Evolutionary conservation across 371 early-diverging fungal species (phyloP).

Genomic region (Blakeslea trispora): DNA sequence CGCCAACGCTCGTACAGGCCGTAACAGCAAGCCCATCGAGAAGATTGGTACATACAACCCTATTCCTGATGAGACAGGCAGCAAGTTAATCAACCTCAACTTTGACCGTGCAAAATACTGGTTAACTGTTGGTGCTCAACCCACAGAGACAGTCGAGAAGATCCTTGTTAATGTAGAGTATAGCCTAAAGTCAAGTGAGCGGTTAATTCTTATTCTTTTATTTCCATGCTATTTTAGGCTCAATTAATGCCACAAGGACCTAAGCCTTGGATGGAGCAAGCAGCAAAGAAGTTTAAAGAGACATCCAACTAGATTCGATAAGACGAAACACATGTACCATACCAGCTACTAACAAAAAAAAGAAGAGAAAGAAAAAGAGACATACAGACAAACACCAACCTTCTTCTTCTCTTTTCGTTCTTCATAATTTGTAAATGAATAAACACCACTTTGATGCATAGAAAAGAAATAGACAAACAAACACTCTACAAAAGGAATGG

Average conservation of each 20-base stretch:
- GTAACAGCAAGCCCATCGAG: constrained; percentile 91
- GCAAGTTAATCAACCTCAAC: constrained; percentile 86
- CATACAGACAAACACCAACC: background rate
- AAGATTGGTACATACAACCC: constrained; percentile 93
- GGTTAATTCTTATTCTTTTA: background rate
- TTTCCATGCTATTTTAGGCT: constrained; percentile 41
- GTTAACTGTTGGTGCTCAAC: constrained; percentile 95
- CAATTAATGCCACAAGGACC: constrained; percentile 60
- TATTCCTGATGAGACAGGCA: constrained; percentile 70
- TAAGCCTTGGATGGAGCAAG: constrained; percentile 60
- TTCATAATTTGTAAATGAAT: background rate
- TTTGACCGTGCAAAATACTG: constrained; percentile 94
- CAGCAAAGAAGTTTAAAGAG: constrained; percentile 36
- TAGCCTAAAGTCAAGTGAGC: constrained; percentile 3
- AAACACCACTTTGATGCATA: too few relatives aligned
- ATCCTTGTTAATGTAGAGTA: constrained; percentile 81
- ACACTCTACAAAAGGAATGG: background rate
- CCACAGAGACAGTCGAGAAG: constrained; percentile 83
- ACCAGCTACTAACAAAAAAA: constrained; percentile 5
- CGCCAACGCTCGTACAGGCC: constrained; percentile 78
- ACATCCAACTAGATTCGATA: constrained; percentile 2
- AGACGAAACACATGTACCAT: constrained; percentile 4
- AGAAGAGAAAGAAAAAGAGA: background rate
- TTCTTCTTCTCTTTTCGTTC: background rate
- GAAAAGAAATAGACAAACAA: background rate